Conservation (phyloP, 257 asterid genomes). For the Leonotis leonurus region DNA sequence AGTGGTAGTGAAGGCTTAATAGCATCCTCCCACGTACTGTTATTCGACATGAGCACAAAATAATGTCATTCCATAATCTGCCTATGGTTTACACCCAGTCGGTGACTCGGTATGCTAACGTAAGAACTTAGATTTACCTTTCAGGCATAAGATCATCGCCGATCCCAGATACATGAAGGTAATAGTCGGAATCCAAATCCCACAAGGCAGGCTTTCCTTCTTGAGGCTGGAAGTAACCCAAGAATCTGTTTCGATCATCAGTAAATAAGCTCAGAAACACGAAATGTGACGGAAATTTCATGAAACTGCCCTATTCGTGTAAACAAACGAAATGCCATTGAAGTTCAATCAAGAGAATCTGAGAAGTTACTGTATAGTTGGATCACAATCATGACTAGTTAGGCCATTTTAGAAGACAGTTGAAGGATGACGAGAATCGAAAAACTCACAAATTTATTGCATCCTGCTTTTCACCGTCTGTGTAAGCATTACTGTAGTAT, state of each 20-base stretch:
- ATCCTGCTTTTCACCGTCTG: slow-evolving; percentile 99
- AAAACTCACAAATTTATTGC: slow-evolving; percentile 83
- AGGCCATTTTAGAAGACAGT: slow-evolving; percentile 5
- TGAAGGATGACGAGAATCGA: slow-evolving; percentile 13
- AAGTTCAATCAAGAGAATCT: slow-evolving; percentile 10
- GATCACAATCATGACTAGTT: background rate
- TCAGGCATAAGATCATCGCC: slow-evolving; percentile 84
- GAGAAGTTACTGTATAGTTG: slow-evolving; percentile 1
- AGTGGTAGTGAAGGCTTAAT: slow-evolving; percentile 33
- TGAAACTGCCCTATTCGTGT: background rate
- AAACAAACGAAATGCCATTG: background rate
- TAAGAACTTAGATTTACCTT: slow-evolving; percentile 34
- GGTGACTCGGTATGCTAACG: background rate
- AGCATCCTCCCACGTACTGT: slow-evolving; percentile 44
- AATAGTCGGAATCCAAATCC: slow-evolving; percentile 99
- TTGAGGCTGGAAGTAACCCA: slow-evolving; percentile 96
- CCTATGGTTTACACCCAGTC: too few relatives aligned
- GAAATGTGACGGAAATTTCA: background rate
- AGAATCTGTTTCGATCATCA: slow-evolving; percentile 53
- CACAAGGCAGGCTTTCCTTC: slow-evolving; percentile 98
- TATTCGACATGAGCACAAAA: slow-evolving; percentile 9
- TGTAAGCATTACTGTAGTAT: slow-evolving; percentile 94
- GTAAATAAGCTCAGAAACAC: slow-evolving; percentile 17
- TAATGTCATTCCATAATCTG: too few relatives aligned
- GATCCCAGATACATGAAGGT: slow-evolving; percentile 92